Evolutionary conservation across 2,329 filamentous ascomycete genomes (phyloP).

Genomic region (Nemania sp.): DNA sequence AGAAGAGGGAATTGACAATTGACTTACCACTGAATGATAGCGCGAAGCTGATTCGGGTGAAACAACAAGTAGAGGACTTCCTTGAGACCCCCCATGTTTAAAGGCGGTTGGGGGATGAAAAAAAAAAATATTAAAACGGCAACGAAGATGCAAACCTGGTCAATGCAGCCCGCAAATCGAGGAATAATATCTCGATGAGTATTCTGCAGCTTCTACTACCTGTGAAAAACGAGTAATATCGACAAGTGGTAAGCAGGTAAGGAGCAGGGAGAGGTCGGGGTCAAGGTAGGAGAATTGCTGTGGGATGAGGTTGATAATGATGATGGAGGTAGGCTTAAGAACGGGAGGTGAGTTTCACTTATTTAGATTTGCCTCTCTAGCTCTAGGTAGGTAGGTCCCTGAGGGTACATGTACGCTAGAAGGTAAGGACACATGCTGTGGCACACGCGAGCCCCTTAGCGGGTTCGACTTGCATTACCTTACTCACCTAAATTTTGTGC

Average conservation of each 20-base stretch:
- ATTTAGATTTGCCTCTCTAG: too few relatives aligned
- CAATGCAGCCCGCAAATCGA: slow-evolving; percentile 10
- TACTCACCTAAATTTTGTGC: too few relatives aligned
- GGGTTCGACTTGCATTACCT: too few relatives aligned
- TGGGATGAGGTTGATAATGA: background rate
- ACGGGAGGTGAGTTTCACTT: slow-evolving; percentile 5
- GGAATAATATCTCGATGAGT: slow-evolving; percentile 3
- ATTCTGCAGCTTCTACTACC: background rate
- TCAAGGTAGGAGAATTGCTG: background rate
- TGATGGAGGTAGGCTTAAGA: background rate
- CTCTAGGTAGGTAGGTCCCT: too few relatives aligned
- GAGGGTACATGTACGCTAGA: too few relatives aligned
- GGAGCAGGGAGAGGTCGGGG: background rate
- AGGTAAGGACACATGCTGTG: too few relatives aligned
- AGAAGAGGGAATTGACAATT: background rate
- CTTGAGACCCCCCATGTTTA: slow-evolving; percentile 55
- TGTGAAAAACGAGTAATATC: background rate
- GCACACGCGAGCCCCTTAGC: too few relatives aligned
- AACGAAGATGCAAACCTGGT: background rate
- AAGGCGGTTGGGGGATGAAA: background rate
- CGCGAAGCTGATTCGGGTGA: slow-evolving; percentile 77
- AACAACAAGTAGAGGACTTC: slow-evolving; percentile 71
- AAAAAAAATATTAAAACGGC: background rate
- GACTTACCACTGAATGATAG: slow-evolving; percentile 84
- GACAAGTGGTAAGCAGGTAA: background rate